These are phyloP conservation scores for Boletus subparvulus DNA, from an alignment of 768 basidiomycete species.

Conservation along the genomic window DNA sequence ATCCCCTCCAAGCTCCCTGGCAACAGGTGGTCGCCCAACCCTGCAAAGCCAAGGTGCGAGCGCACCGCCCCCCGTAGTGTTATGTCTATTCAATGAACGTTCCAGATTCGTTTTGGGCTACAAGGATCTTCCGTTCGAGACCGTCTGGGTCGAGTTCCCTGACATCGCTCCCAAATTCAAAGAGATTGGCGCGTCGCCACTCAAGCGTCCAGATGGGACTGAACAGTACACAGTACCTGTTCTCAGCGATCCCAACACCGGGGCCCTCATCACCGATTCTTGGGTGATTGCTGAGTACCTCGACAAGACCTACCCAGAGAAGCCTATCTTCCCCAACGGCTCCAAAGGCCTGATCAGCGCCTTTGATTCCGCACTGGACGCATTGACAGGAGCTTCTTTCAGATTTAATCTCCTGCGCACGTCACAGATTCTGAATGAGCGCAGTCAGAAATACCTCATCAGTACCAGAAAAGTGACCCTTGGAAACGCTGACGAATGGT, in stretches of 20 bases:
- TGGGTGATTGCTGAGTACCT: conserved; percentile 36
- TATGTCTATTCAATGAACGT: neutral
- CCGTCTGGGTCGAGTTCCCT: conserved; percentile 35
- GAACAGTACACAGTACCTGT: conserved; percentile 34
- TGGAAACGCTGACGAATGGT: conserved; percentile 41
- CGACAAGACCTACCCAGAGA: conserved; percentile 36
- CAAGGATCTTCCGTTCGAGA: conserved; percentile 35
- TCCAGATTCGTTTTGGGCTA: conserved; percentile 32
- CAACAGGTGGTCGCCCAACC: conserved; percentile 38
- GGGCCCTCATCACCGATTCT: conserved; percentile 31
- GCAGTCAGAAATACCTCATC: conserved; percentile 40
- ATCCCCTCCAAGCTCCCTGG: conserved; percentile 32
- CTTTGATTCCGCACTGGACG: conserved; percentile 8
- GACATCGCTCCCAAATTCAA: conserved; percentile 30
- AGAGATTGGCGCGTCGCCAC: conserved; percentile 26
- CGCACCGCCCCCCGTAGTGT: neutral
- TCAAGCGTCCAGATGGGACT: conserved; percentile 16
- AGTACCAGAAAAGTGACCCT: conserved; percentile 32
- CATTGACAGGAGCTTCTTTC: neutral
- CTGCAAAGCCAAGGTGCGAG: conserved; percentile 37
- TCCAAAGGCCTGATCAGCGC: conserved; percentile 24
- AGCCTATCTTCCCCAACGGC: conserved; percentile 25
- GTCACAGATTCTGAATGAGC: conserved; percentile 31
- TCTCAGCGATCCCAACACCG: conserved; percentile 33
- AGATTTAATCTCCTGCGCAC: conserved; percentile 23